These are phyloP conservation scores for Rhodotorula toruloides DNA, from an alignment of 768 basidiomycete species.

Conservation along the genomic window DNA sequence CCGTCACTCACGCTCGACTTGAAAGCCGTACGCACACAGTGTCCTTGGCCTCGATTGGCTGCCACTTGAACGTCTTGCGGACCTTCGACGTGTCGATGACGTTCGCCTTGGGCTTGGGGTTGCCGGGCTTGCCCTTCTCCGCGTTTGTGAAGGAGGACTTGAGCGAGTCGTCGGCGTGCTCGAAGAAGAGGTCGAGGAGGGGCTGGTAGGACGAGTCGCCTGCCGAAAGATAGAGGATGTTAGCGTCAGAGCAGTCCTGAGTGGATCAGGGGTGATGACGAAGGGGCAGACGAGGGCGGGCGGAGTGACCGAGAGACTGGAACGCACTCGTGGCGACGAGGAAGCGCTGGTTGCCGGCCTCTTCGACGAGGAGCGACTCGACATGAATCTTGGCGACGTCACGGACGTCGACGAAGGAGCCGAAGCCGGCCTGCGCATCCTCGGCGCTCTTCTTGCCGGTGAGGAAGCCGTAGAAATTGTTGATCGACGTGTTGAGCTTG, in stretches of 20 bases:
- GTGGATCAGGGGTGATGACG: no score
- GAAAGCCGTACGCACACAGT: slow-evolving; percentile 12
- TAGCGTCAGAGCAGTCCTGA: neutral
- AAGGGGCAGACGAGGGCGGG: neutral
- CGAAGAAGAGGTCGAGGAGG: slow-evolving; percentile 29
- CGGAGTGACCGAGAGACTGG: neutral
- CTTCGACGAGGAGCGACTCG: slow-evolving; percentile 41
- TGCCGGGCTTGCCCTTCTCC: slow-evolving; percentile 10
- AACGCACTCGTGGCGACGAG: slow-evolving; percentile 24
- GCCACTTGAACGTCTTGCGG: slow-evolving; percentile 23
- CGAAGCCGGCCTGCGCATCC: slow-evolving; percentile 24
- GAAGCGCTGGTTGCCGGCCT: slow-evolving; percentile 41
- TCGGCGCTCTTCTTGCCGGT: slow-evolving; percentile 32
- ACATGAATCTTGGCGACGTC: slow-evolving; percentile 47
- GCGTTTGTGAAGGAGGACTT: slow-evolving; percentile 21
- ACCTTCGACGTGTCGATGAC: slow-evolving; percentile 23
- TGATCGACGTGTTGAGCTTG: slow-evolving; percentile 46
- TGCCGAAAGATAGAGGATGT: neutral
- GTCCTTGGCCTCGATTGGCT: slow-evolving; percentile 18
- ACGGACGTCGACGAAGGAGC: slow-evolving; percentile 48
- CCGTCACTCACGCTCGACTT: neutral
- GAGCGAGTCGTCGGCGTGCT: neutral
- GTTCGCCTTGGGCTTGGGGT: slow-evolving; percentile 21
- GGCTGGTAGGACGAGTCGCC: slow-evolving; percentile 30
- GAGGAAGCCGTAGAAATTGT: slow-evolving; percentile 39